Evolutionary conservation across 495 filamentous ascomycete genomes (phyloP), one percentile per base, ranked within the genome.

Genomic region (Penicillium tannophilum): DNA sequence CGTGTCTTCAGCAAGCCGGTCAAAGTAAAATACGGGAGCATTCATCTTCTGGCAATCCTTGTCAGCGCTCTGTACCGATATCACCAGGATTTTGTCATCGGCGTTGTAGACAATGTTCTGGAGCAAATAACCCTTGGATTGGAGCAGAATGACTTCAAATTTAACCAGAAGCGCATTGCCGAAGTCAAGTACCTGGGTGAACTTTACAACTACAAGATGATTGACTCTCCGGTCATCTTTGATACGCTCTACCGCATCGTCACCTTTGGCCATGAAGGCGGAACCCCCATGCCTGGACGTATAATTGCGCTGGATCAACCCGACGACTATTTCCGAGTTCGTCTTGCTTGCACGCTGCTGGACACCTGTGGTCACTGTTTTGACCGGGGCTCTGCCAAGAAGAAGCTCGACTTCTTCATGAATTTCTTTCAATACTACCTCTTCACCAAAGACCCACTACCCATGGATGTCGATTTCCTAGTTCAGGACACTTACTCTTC

Each of bases 381-480:
- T 68, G 93, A 97, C 72, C 88, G 92, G 54, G 94, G 95, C 6
- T 86, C 88, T 35, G 88, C 93, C 1, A 94, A 92, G 68, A 98
- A 97, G 79, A 99, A 97, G 77, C 83, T 99, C 16, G 94, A 99
- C 67, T 98, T 96, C 74, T 99, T 97, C 79, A 81, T 99, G 52
- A 93, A 89, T 0, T 99, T 97, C 75, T 92, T 98, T 71, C 94
- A 93, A 84, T 97, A 97, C 69, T 99, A 99, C 78, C 88, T 97
- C 59, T 86, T 88, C 65, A 90, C 89, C n/a, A 99, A 99, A 72
- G 90, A 95, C 11, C 82, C 90, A 2, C 70, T 97, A 43, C 95
- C 94, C 2, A 97, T 98, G 92, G 94, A 98, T 66, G 88, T 97
- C 52, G 94, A 99, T 61, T 99, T 98, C 74, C 87, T 97, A 43